Evolutionary conservation across 2,329 filamentous ascomycete genomes (phyloP), one percentile per base, ranked within the genome.

Genomic region (Cladosporium sphaerospermum): DNA sequence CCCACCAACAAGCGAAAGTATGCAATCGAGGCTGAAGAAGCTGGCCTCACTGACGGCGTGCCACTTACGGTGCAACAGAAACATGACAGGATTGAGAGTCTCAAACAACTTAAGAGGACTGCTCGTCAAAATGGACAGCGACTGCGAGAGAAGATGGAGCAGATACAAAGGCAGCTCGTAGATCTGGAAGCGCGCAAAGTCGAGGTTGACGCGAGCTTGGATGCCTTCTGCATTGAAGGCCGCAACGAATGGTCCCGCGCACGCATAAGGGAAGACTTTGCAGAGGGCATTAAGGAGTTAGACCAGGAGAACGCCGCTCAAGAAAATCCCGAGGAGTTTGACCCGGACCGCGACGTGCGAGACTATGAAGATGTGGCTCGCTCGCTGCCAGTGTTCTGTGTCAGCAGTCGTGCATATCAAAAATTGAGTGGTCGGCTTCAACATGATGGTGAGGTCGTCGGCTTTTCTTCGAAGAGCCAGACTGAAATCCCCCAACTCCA

Each of bases 331-430:
- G 73, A 72, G 1, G 71, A 71, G 8, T 83, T 82, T 58, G 69
- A 83, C 56, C 78, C 79, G 0, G 74, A 78, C 2, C 61, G 75
- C n/a, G 76, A 82, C 6, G 42, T 71, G 2, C 74, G 80, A 9
- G 76, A 85, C 59, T 86, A 86, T 49, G 74, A 79, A 0, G 66
- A 79, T 41, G 73, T 85, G 7, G 81, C 79, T 0, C 65, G 65
- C 8, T 72, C 70, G 0, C 69, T 87, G 0, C 78, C 81, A 0
- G 82, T 86, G 1, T 87, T 85, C 61, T 86, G 82, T 56, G 79
- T 86, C 13, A 83, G 79, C 54, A 80, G 78, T 44, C 71, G 78
- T 42, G 82, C 78, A 0, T 86, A 84, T 51, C 82, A 86, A 59
- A 81, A 82, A 59, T 66, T 86, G n/a, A 70, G 72, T 37, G 80